Evolutionary conservation across 768 basidiomycete genomes (phyloP).

Genomic region (Boletellus sp.): DNA sequence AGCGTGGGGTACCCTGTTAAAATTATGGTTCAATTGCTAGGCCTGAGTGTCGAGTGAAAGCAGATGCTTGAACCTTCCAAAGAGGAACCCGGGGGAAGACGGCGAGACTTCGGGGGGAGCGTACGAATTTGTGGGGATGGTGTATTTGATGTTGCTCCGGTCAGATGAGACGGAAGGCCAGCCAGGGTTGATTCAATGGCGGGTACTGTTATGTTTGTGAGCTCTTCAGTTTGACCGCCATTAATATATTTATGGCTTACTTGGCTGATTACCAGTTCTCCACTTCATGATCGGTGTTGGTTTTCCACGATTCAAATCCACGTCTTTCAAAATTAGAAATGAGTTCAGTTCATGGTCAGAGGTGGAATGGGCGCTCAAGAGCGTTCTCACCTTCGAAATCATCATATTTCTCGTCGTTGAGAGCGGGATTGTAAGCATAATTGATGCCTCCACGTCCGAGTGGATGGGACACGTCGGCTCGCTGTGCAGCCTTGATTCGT

Average conservation of each 20-base stretch:
- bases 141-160: neutral
- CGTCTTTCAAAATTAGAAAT: conserved; percentile 4
- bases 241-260: conserved; percentile 7
- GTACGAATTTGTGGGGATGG: neutral
- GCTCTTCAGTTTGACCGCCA: neutral
- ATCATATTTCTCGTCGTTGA: conserved; percentile 1
- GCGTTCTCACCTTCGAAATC: conserved; percentile 7
- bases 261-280: conserved; percentile 1
- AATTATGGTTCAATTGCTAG: neutral
- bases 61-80: conserved; percentile 12
- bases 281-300: neutral
- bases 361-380: neutral
- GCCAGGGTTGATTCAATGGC: conserved; percentile 11
- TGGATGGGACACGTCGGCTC: conserved; percentile 15
- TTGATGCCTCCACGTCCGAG: conserved; percentile 5
- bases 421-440: neutral
- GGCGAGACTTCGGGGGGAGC: neutral
- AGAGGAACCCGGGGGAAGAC: conserved; percentile 1
- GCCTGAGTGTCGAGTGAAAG: too few relatives aligned
- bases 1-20: conserved; percentile 14
- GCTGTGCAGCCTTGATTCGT: conserved; percentile 30
- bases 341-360: neutral
- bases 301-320: neutral
- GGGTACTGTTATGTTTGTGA: conserved; percentile 6
- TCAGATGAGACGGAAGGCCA: conserved; percentile 4